These are phyloP conservation scores for Silene latifolia DNA, from an alignment of 148 eudicot species.

Conservation along the genomic window DNA sequence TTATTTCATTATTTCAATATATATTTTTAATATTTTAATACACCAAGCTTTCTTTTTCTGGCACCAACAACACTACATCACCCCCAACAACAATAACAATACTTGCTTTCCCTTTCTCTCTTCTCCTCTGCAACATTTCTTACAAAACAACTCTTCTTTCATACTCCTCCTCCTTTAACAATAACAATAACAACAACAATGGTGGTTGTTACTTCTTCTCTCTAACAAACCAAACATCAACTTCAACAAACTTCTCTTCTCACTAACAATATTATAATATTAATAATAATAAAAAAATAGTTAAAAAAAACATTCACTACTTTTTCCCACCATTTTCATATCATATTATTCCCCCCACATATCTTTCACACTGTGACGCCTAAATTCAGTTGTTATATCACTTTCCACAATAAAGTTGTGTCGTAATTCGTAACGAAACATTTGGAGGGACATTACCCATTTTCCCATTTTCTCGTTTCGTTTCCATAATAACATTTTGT, in stretches of 20 bases:
- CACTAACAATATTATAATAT: background rate
- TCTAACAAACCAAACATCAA: background rate
- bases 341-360: too few relatives aligned
- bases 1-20: background rate
- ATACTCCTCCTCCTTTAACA: too few relatives aligned
- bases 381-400: constrained; percentile 8
- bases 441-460: background rate
- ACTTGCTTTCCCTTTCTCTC: too few relatives aligned
- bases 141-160: background rate
- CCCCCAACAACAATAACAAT: constrained; percentile 21
- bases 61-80: constrained; percentile 13
- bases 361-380: constrained; percentile 5
- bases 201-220: constrained; percentile 22
- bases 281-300: constrained; percentile 24
- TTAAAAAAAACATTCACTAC: constrained; percentile 3
- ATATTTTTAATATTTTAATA: too few relatives aligned
- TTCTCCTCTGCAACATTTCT: constrained; percentile 3
- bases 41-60: constrained; percentile 9
- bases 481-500: too few relatives aligned
- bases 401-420: background rate
- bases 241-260: constrained; percentile 24
- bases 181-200: constrained; percentile 3
- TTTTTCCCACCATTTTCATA: too few relatives aligned
- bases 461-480: too few relatives aligned
- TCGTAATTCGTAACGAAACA: background rate